These are phyloP conservation scores for Cyclotella sp. DNA, from an alignment of 108 stramenopile genomes.

Conservation along the genomic window DNA sequence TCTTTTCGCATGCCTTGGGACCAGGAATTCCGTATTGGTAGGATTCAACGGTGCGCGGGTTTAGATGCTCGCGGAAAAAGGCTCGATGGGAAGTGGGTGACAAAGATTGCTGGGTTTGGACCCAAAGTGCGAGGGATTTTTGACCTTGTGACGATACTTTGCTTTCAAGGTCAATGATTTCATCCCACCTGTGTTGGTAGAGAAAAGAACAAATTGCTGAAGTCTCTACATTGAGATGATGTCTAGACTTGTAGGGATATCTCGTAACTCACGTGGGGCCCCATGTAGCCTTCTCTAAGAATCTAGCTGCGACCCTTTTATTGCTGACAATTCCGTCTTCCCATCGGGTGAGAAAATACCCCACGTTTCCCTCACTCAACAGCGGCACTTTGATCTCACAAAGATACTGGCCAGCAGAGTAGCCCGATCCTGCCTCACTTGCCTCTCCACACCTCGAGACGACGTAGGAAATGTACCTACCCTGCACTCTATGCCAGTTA, in stretches of 20 bases:
- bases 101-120: slow-evolving; percentile 16
- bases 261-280: slow-evolving; percentile 28
- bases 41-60: slow-evolving; percentile 33
- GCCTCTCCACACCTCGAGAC: slow-evolving; percentile 19
- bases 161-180: slow-evolving; percentile 13
- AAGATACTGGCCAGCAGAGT: slow-evolving; percentile 14
- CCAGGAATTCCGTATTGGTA: slow-evolving; percentile 46
- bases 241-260: background rate
- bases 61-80: slow-evolving; percentile 34
- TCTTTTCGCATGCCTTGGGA: slow-evolving; percentile 35
- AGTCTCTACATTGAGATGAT: background rate
- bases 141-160: background rate
- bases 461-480: slow-evolving; percentile 18
- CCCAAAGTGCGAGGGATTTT: slow-evolving; percentile 28
- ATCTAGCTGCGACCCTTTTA: slow-evolving; percentile 28
- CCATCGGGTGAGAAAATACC: slow-evolving; percentile 29
- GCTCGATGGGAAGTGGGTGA: slow-evolving; percentile 40
- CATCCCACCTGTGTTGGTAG: slow-evolving; percentile 13
- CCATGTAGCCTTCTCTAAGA: slow-evolving; percentile 43
- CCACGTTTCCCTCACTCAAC: slow-evolving; percentile 12
- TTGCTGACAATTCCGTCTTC: background rate
- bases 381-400: slow-evolving; percentile 26
- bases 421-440: slow-evolving; percentile 3
- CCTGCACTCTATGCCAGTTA: slow-evolving; percentile 24
- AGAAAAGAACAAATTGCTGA: background rate